phyloP scores from a whole-genome alignment of 1,139 yeast genomes.

The Magnusiomyces tetraspermus region DNA sequence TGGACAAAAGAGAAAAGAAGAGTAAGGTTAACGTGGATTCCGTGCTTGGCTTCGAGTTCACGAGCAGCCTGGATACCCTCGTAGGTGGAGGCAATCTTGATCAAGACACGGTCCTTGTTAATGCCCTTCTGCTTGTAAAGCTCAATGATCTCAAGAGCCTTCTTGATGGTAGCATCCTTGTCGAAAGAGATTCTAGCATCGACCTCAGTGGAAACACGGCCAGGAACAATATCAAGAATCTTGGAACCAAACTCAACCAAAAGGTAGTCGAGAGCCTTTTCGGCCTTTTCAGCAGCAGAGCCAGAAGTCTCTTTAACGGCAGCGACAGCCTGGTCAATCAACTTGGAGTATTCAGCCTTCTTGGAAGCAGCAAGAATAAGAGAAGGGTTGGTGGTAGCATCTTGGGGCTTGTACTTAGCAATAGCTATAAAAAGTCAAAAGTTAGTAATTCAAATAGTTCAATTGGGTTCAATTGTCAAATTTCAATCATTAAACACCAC shows the following conservation, averaged over 20 bases:
- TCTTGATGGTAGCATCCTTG: slow-evolving; percentile 84
- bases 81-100: slow-evolving; percentile 97
- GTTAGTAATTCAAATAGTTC: neutral
- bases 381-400: slow-evolving; percentile 98
- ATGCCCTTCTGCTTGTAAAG: slow-evolving; percentile 80
- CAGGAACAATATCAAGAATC: slow-evolving; percentile 92
- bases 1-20: slow-evolving; percentile 89
- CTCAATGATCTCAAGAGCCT: slow-evolving; percentile 80
- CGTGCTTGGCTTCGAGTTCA: slow-evolving; percentile 85
- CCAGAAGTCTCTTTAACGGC: slow-evolving; percentile 54
- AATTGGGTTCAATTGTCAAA: neutral
- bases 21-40: slow-evolving; percentile 91
- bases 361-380: slow-evolving; percentile 92
- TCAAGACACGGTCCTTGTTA: slow-evolving; percentile 77
- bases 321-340: slow-evolving; percentile 84
- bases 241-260: slow-evolving; percentile 94
- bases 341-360: slow-evolving; percentile 78
- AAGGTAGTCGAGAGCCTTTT: slow-evolving; percentile 79
- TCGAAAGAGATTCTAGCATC: slow-evolving; percentile 96
- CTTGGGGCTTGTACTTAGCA: slow-evolving; percentile 97
- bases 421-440: slow-evolving; percentile 39
- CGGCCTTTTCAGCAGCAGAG: slow-evolving; percentile 54
- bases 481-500: too few relatives aligned
- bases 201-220: slow-evolving; percentile 98
- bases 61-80: slow-evolving; percentile 99